phyloP scores from a whole-genome alignment of 768 basidiomycete genomes.

The Leccinum aurantiacum region DNA sequence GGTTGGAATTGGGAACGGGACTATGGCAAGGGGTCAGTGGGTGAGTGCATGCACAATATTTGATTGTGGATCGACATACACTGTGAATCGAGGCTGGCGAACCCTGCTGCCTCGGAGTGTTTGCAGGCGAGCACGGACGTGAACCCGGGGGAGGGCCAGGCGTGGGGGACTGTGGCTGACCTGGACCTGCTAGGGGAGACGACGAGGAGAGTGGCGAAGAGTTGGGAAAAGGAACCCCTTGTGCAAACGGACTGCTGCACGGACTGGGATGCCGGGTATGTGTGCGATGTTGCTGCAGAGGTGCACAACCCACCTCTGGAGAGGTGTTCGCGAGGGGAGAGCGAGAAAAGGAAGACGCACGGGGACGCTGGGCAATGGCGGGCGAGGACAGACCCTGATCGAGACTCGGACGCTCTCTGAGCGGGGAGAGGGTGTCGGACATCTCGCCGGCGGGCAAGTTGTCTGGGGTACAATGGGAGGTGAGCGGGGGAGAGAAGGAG shows the following conservation, averaged over 20 bases:
- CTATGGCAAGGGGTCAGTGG: not conserved
- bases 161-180: constrained; percentile 2
- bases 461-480: not conserved
- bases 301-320: constrained; percentile 7
- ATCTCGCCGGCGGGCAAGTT: constrained; percentile 15
- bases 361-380: not conserved
- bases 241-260: constrained; percentile 7
- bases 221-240: constrained; percentile 13
- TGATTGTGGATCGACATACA: constrained; percentile 9
- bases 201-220: constrained; percentile 14
- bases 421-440: constrained; percentile 18
- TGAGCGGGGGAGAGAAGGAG: constrained; percentile 5
- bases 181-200: constrained; percentile 11
- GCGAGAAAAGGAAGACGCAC: constrained; percentile 16
- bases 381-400: constrained; percentile 9
- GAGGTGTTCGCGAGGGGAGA: constrained; percentile 8
- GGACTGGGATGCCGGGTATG: constrained; percentile 15
- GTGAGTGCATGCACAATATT: too few species aligned
- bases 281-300: constrained; percentile 3
- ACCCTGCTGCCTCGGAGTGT: not conserved
- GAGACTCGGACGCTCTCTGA: constrained; percentile 15
- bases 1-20: constrained; percentile 9
- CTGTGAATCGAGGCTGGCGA: constrained; percentile 14
- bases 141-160: not conserved
- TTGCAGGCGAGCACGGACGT: constrained; percentile 9